Evolutionary conservation across 768 basidiomycete species (phyloP), one percentile per base, ranked within the genome.

Genomic region (Lactifluus volemus): DNA sequence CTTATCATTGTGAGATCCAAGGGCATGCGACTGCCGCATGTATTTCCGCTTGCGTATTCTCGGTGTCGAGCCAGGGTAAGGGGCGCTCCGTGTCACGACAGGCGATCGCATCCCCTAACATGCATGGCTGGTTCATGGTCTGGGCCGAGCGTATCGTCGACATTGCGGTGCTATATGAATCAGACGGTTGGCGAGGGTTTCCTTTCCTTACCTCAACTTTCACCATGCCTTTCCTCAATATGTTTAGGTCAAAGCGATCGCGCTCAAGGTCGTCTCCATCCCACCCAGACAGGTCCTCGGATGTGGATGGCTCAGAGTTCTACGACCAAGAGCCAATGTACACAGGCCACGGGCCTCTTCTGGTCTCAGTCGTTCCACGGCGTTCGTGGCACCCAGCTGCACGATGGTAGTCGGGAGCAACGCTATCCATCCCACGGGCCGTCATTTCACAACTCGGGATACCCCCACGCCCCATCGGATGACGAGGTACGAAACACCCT

Each of bases 181-280:
- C 36, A 8, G 34, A 45, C 21, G 47, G 41, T 25, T 63, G 53
- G 52, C 48, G 61, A 58, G 49, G 52, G 7, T 6, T 42, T 34
- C 44, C 49, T 32, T 41, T 47, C 49, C 53, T 41, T 25, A 53
- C 63, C 55, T 49, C 41, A 44, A 58, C 60, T 49, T 39, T 32
- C 52, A 64, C 21, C 60, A 64, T 64, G 63, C 63, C 63, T 49
- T 56, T 64, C 60, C 21, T 64, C 60, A 52, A 63, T 15, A 55
- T 64, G 50, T 64, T 64, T 47, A 63, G 34, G 55, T 41, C 61
- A 57, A 64, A 49, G 50, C 60, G 63, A 30, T 39, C 45, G n/a
- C 56, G 57, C 39, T 44, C 61, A 11, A 21, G 44, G 38, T 53
- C 56, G 39, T 32, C 39, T 32, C 38, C 42, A 1, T 34, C 6